Evolutionary conservation across 2,329 filamentous ascomycete genomes (phyloP).

Genomic region (Colletotrichum chrysophilum): DNA sequence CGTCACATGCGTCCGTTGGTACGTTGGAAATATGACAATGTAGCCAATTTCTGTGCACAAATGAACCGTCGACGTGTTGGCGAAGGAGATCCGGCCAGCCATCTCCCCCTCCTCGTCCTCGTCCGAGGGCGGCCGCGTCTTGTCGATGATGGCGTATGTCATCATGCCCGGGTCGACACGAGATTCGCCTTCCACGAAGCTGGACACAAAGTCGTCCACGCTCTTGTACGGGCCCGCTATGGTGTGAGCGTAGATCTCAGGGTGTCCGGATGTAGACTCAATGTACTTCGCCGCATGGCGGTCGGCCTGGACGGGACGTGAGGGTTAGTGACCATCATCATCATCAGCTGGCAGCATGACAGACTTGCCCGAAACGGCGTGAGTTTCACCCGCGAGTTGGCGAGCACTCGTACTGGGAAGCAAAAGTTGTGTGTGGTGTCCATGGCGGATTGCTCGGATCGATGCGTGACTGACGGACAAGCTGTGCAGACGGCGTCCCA

Average conservation of each 20-base stretch:
- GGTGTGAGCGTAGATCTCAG: slow-evolving; percentile 26
- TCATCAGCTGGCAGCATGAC: neutral
- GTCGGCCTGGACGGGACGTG: neutral
- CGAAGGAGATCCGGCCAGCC: slow-evolving; percentile 32
- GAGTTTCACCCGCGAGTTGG: slow-evolving; percentile 23
- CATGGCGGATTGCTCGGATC: neutral
- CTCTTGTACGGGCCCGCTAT: slow-evolving; percentile 23
- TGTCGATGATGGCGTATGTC: slow-evolving; percentile 33
- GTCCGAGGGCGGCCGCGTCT: slow-evolving; percentile 25
- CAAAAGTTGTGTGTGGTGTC: neutral
- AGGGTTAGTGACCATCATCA: neutral
- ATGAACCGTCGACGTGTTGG: slow-evolving; percentile 24
- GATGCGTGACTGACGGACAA: neutral
- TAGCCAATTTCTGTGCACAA: slow-evolving; percentile 35
- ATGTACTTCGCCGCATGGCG: slow-evolving; percentile 22
- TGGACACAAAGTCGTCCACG: slow-evolving; percentile 9
- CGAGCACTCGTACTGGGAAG: neutral
- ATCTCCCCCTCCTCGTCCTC: slow-evolving; percentile 32
- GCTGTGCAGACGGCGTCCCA: neutral
- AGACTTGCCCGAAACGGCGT: slow-evolving; percentile 16
- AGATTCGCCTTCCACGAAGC: slow-evolving; percentile 16
- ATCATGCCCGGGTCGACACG: slow-evolving; percentile 13
- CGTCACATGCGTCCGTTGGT: slow-evolving; percentile 39
- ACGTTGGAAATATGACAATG: slow-evolving; percentile 37
- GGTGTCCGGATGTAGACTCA: neutral